A percentile compares a stretch with the other conserved stretches of the same genome.
These are phyloP conservation scores for Nyssa sinensis DNA, from an alignment of 148 eudicot genomes.

Conservation along the genomic window DNA sequence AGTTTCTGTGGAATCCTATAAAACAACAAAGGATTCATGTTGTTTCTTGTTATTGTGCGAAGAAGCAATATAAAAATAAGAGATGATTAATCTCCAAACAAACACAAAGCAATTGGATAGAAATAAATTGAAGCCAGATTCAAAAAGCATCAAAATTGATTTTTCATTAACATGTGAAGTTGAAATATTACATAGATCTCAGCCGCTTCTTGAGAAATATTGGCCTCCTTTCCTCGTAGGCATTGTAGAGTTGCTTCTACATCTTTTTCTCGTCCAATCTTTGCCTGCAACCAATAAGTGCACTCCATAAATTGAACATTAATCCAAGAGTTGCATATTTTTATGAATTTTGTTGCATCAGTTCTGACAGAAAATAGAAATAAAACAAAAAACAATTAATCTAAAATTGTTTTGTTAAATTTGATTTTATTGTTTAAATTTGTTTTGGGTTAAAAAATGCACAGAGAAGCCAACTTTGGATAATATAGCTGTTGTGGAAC, in stretches of 20 bases:
- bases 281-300: constrained; percentile 25
- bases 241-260: constrained; percentile 28
- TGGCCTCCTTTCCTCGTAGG: constrained; percentile 26
- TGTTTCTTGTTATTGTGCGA: neutral
- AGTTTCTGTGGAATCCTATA: constrained; percentile 44
- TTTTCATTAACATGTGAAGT: neutral
- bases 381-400: neutral
- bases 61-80: neutral
- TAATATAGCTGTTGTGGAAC: too few relatives aligned
- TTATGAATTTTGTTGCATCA: too few relatives aligned
- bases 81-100: too few relatives aligned
- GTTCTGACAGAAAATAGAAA: neutral
- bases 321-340: neutral
- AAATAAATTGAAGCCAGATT: too few relatives aligned
- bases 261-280: constrained; percentile 25
- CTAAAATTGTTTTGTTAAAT: neutral
- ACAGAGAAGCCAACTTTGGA: too few relatives aligned
- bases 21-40: neutral
- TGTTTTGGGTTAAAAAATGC: neutral
- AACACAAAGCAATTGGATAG: too few relatives aligned
- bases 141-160: neutral
- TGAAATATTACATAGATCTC: constrained; percentile 52
- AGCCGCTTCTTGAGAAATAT: constrained; percentile 45
- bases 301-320: neutral
- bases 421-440: too few relatives aligned